Evolutionary conservation across 768 basidiomycete genomes (phyloP), one percentile per base, ranked within the genome.

Genomic region (Boletus tylopilopsis): DNA sequence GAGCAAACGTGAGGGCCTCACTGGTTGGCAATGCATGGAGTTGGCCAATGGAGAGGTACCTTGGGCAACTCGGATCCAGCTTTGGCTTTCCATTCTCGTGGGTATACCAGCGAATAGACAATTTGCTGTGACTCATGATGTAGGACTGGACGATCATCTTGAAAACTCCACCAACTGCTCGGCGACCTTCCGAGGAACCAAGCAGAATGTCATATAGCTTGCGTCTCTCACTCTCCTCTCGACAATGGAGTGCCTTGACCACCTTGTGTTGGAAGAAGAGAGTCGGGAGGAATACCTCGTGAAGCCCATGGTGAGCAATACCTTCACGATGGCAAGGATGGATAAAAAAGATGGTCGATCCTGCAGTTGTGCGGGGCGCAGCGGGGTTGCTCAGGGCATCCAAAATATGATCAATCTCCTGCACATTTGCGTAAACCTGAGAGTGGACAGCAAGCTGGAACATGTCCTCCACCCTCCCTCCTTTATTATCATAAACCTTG

Each of bases 201-300:
- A 47, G 23, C 45, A 51, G 41, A 5, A 19, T 25, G 10, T 47
- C 47, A 45, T 47, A 48, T 18, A 51, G 41, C 16, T 47, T 25
- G 25, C 47, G 45, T 23, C 45, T 51, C 6, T 51, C 50, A 27
- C 32, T 38, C 29, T 46, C 44, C 3, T 16, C 38, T 8, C 44
- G 23, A 22, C 18, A 21, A 25, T 25, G 37, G 15, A 49, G 27
- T 8, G 49, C 49, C 18, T 11, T 29, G 8, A 11, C 42, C 18
- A 49, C 9, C 23, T 37, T 34, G 9, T 18, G 34, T 18, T 34
- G 35, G 8, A 49, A 44, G 10, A 23, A 30, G 18, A 36, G 27
- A 30, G 49, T 49, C 11, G 49, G 49, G 23, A 45, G 10, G 11
- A 18, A 45, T n/a, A 49, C 24, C 11, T 27, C 24, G n/a, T 37